Percentiles rank a stretch among this genome's conserved stretches.
Conservation (phyloP, 1,139 yeast species). For the Starmera stellimalicola region DNA sequence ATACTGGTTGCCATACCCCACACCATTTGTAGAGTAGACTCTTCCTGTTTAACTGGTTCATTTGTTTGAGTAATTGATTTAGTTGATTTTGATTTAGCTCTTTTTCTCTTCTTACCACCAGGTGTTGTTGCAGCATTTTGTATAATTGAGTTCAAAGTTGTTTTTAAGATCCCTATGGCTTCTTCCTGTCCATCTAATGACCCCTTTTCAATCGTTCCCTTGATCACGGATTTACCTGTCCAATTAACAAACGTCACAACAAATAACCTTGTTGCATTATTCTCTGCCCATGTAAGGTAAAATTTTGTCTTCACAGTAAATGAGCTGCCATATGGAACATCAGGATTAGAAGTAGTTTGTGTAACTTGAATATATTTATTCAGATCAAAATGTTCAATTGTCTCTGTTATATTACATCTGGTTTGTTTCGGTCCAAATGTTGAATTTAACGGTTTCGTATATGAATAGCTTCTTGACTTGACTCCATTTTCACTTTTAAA, state of each 20-base stretch:
- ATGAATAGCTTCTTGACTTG: slow-evolving; percentile 52
- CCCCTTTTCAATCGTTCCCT: slow-evolving; percentile 87
- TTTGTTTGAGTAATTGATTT: neutral
- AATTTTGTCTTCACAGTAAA: slow-evolving; percentile 67
- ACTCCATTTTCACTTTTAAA: slow-evolving; percentile 26
- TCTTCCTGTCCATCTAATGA: slow-evolving; percentile 84
- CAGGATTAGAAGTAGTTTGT: slow-evolving; percentile 75
- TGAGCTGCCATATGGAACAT: slow-evolving; percentile 87
- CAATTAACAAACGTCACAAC: slow-evolving; percentile 71
- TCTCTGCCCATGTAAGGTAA: slow-evolving; percentile 67
- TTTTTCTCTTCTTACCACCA: slow-evolving; percentile 22
- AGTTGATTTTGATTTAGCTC: slow-evolving; percentile 12
- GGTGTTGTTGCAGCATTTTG: slow-evolving; percentile 18
- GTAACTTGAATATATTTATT: slow-evolving; percentile 48
- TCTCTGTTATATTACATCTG: slow-evolving; percentile 68
- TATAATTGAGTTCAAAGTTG: slow-evolving; percentile 45
- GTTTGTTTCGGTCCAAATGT: slow-evolving; percentile 96
- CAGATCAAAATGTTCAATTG: slow-evolving; percentile 53
- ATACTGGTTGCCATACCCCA: neutral
- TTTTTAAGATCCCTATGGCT: slow-evolving; percentile 48
- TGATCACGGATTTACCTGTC: slow-evolving; percentile 91
- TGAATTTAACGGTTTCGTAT: slow-evolving; percentile 70
- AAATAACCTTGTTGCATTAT: slow-evolving; percentile 54
- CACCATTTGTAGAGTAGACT: slow-evolving; percentile 1
- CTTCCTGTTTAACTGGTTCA: slow-evolving; percentile 1